Base-by-base conservation (phyloP, 495 filamentous ascomycete species). In the Cladorrhinum samala region DNA sequence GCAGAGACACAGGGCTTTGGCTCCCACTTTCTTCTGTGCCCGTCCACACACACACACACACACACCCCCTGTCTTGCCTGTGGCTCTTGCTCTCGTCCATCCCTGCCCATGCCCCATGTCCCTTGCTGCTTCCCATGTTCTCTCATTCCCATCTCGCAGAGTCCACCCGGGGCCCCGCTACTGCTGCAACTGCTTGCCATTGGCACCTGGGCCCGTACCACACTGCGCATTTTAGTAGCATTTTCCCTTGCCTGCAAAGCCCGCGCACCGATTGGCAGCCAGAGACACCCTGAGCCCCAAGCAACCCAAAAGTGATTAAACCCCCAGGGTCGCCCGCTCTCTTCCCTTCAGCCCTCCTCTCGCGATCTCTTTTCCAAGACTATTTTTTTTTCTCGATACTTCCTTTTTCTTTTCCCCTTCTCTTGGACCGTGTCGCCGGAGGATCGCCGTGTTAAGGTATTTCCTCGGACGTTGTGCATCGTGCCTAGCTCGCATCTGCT, bases 261-360 rank as follows among this genome's bases (percentile, higher is more conserved):
- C 48, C 33, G 19, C 27, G 40, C 51, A 44, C 47, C 47, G 46
- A 52, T 51, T 45, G 53, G 45, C 49, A 39, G 45, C 44, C 44
- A 49, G 39, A 23, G 60, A 53, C 54, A 57, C 19, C 49, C 50
- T 21, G 54, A 46, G 53, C 54, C 52, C 49, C 48, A 56, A 51
- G 24, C 21, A 40, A 55, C 62, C 40, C 41, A 54, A n/a, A 68
- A 64, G 59, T 65, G 64, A 68, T 68, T 68, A 68, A 70, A 68
- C 64, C 62, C 66, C 64, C 62, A 54, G 55, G 56, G 52, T 49
- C 67, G 60, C 62, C 66, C 64, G 16, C 55, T 49, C 46, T 49
- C 57, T 40, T 44, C 58, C 53, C 53, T 19, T 48, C 54, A 46
- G 49, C 57, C 58, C 58, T 58, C 59, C 41, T 66, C 65, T 61